Conservation (phyloP, 2,329 filamentous ascomycete species). For the Talaromyces sp. region DNA sequence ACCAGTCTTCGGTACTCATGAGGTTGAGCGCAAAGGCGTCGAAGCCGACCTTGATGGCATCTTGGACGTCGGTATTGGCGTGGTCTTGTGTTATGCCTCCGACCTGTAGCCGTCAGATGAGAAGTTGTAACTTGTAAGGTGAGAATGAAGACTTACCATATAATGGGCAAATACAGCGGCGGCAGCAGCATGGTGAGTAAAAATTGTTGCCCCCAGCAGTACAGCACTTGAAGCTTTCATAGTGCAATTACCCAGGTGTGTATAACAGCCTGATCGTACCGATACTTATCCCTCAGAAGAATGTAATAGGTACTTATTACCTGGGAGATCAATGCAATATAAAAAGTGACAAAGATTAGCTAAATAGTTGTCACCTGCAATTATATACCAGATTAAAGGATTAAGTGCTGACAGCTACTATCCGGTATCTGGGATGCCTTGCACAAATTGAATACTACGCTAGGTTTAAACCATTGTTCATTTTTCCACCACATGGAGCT, state of each 20-base stretch:
- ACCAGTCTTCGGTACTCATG: constrained; percentile 26
- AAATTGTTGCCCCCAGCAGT: constrained; percentile 1
- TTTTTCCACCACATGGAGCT: background rate
- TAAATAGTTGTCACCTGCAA: background rate
- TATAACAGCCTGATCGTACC: background rate
- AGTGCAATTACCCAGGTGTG: background rate
- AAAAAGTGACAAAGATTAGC: background rate
- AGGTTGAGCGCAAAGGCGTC: constrained; percentile 37
- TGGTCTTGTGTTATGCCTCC: constrained; percentile 20
- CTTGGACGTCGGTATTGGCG: constrained; percentile 21
- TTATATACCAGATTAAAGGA: background rate
- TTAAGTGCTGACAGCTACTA: background rate
- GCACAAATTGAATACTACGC: background rate
- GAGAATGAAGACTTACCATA: constrained; percentile 10
- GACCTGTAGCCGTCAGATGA: constrained; percentile 17
- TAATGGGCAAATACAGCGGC: constrained; percentile 19
- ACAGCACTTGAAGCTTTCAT: constrained; percentile 2
- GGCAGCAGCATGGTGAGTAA: constrained; percentile 7
- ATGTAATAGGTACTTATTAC: background rate
- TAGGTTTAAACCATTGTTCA: background rate
- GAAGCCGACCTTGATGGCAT: constrained; percentile 29
- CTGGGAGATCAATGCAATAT: background rate
- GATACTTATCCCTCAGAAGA: background rate
- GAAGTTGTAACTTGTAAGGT: no score
- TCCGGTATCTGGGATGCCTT: background rate